Percentiles rank a stretch among this genome's conserved stretches.
Evolutionary conservation across 495 filamentous ascomycete species (phyloP).

Genomic region (Daldinia vernicosa): DNA sequence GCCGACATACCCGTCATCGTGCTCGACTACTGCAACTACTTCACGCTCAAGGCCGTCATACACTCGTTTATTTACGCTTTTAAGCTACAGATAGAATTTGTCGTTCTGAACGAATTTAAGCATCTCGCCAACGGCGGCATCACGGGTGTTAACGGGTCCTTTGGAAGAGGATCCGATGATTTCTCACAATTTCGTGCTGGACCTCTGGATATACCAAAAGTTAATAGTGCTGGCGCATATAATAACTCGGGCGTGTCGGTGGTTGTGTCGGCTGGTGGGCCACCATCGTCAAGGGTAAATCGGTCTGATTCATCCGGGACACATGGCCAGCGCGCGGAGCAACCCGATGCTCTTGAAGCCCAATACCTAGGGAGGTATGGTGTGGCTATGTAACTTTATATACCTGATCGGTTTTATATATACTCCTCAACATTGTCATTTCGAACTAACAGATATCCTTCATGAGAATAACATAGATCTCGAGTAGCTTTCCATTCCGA

Average conservation of each 20-base stretch:
- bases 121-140: conserved; percentile 43
- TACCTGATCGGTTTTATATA: not conserved
- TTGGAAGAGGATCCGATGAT: conserved; percentile 2
- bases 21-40: conserved; percentile 65
- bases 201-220: conserved; percentile 16
- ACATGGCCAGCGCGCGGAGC: not conserved
- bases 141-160: conserved; percentile 18
- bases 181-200: conserved; percentile 7
- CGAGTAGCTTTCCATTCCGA: no score
- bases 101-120: conserved; percentile 60
- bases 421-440: not conserved
- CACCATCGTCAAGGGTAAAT: conserved; percentile 12
- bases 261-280: conserved; percentile 6
- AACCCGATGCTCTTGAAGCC: conserved; percentile 21
- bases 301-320: conserved; percentile 1
- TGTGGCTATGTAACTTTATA: conserved; percentile 5
- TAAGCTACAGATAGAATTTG: conserved; percentile 74
- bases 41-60: conserved; percentile 67
- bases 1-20: conserved; percentile 61
- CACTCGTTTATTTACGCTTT: conserved; percentile 70
- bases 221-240: not conserved
- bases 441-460: not conserved
- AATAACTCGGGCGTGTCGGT: conserved; percentile 25
- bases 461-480: not conserved
- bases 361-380: conserved; percentile 29